A percentile compares a stretch with the other conserved stretches of the same genome.
Conservation (phyloP, 1,284 basidiomycete species). For the Cutaneotrichosporon cutaneum region DNA sequence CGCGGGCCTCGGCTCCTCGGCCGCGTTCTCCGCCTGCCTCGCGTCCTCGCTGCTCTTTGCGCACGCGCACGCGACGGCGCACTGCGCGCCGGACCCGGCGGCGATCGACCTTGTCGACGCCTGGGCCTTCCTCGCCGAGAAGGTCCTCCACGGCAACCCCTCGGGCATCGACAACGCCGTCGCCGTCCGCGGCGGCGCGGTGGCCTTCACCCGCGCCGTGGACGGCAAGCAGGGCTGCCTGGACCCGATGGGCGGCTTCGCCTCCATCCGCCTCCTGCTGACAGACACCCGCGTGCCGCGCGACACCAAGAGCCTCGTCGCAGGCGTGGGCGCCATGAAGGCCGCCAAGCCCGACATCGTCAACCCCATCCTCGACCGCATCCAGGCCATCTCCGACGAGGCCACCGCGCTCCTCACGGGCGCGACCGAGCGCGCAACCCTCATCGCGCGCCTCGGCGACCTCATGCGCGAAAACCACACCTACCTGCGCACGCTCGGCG, state of each 20-base stretch:
- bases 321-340: conserved; percentile 62
- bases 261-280: conserved; percentile 74
- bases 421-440: conserved; percentile 57
- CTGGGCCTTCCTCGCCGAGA: conserved; percentile 94
- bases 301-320: conserved; percentile 93
- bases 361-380: conserved; percentile 67
- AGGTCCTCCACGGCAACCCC: conserved; percentile 95
- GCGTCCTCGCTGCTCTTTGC: conserved; percentile 70
- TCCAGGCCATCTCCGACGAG: conserved; percentile 78
- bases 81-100: conserved; percentile 62
- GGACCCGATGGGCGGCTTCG: conserved; percentile 81
- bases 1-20: conserved; percentile 96
- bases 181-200: conserved; percentile 86
- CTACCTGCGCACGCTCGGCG: conserved; percentile 83
- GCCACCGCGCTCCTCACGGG: conserved; percentile 72
- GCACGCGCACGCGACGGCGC: conserved; percentile 37
- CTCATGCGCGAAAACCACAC: conserved; percentile 87
- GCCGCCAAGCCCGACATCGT: conserved; percentile 73
- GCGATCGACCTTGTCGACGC: conserved; percentile 79
- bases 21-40: conserved; percentile 86
- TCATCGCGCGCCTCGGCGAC: conserved; percentile 56
- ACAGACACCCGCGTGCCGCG: conserved; percentile 90
- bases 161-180: conserved; percentile 98
- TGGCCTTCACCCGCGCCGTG: conserved; percentile 82
- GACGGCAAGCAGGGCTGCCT: conserved; percentile 75